These are phyloP conservation scores for Xenosphaeropsis pyriputrescens DNA, from an alignment of 2,329 filamentous ascomycete genomes.

Conservation along the genomic window DNA sequence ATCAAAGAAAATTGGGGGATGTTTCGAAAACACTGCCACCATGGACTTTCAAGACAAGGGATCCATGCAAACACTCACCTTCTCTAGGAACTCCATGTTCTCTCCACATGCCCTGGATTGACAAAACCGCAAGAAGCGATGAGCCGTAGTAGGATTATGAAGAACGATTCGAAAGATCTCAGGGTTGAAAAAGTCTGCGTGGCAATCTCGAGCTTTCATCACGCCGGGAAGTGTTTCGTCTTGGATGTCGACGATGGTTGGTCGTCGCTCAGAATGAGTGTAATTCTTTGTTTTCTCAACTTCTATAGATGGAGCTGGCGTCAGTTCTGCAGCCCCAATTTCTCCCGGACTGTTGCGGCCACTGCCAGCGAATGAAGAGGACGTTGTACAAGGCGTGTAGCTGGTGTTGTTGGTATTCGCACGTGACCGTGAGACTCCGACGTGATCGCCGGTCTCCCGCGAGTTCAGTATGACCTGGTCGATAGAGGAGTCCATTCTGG, in stretches of 20 bases:
- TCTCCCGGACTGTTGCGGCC: no score
- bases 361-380: no score
- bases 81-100: conserved; percentile 35
- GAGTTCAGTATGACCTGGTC: conserved; percentile 6
- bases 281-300: no score
- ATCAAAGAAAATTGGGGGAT: no score
- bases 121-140: conserved; percentile 33
- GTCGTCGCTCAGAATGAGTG: no score
- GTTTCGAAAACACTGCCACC: no score
- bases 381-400: no score
- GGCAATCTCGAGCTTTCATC: conserved; percentile 1
- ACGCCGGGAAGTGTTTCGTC: no score
- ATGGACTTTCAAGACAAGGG: not conserved
- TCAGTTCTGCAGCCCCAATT: no score
- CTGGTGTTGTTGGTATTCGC: no score
- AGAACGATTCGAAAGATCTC: conserved; percentile 35
- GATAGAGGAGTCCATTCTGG: conserved; percentile 1
- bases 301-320: no score
- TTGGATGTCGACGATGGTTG: no score
- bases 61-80: conserved; percentile 19
- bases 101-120: conserved; percentile 28
- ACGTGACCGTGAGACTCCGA: not conserved
- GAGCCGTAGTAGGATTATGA: conserved; percentile 29
- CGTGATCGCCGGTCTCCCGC: not conserved
- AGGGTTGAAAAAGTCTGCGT: conserved; percentile 31